These are phyloP conservation scores for Tremellales sp. DNA, from an alignment of 1,284 basidiomycete species.

Conservation along the genomic window DNA sequence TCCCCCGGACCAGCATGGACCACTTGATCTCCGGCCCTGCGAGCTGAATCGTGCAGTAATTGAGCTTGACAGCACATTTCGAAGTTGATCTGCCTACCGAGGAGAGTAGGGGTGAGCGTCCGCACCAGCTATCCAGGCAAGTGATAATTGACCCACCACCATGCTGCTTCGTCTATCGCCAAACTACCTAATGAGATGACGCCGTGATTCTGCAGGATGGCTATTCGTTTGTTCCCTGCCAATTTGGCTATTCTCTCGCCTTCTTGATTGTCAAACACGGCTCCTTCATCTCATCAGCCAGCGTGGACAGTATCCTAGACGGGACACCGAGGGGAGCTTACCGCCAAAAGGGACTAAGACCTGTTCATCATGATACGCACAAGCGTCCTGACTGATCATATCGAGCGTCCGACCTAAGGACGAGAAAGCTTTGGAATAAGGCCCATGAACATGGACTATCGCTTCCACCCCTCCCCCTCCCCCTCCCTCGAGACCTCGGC, in stretches of 20 bases:
- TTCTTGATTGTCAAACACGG: conserved; percentile 38
- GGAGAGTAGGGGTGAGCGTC: conserved; percentile 4
- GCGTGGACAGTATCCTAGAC: neutral
- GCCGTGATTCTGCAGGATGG: conserved; percentile 42
- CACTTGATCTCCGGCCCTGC: conserved; percentile 19
- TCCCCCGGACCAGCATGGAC: conserved; percentile 31
- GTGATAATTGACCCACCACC: conserved; percentile 31
- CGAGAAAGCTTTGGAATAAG: conserved; percentile 30
- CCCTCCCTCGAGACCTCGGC: conserved; percentile 5
- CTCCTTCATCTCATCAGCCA: conserved; percentile 13
- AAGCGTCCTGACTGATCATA: conserved; percentile 43
- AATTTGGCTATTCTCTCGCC: conserved; percentile 35
- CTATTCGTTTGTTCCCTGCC: conserved; percentile 23
- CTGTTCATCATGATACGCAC: conserved; percentile 33
- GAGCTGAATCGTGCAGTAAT: conserved; percentile 36
- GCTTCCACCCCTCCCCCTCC: conserved; percentile 30
- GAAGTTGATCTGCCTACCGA: conserved; percentile 36
- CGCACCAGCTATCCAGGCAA: neutral
- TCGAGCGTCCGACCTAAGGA: conserved; percentile 33
- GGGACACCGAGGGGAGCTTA: conserved; percentile 11
- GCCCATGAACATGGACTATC: conserved; percentile 42
- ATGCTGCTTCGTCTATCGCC: conserved; percentile 42
- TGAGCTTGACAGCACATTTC: conserved; percentile 42
- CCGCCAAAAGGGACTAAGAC: conserved; percentile 42
- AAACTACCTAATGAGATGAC: conserved; percentile 30